Percentiles rank a stretch among this genome's conserved stretches.
Conservation (phyloP, 73 alveolate species). For the Paramecium sonneborni region DNA sequence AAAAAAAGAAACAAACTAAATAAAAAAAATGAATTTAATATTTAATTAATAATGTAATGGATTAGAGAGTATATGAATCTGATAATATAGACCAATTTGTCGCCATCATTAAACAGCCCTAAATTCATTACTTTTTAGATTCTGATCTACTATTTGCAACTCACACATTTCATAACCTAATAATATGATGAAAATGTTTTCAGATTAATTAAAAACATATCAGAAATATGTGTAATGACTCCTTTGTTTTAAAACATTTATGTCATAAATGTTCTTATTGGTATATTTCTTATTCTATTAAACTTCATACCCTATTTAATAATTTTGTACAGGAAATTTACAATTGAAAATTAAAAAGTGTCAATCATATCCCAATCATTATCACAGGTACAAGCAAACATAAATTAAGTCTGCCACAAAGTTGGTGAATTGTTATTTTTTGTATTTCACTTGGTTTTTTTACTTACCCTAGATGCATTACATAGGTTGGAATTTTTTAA, state of each 20-base stretch:
- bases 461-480: slow-evolving; percentile 14
- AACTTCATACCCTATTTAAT: background rate
- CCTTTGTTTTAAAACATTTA: background rate
- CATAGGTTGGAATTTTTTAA: background rate
- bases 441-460: slow-evolving; percentile 3
- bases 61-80: background rate
- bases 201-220: background rate
- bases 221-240: background rate
- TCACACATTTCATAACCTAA: background rate
- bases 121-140: background rate
- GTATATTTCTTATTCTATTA: background rate
- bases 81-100: background rate
- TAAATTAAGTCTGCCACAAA: background rate
- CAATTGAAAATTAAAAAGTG: background rate
- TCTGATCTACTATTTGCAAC: background rate
- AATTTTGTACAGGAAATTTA: background rate
- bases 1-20: background rate
- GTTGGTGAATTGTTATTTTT: background rate
- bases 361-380: slow-evolving; percentile 2
- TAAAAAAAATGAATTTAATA: background rate
- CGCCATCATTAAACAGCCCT: background rate
- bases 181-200: background rate
- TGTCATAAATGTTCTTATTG: background rate
- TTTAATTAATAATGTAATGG: background rate
- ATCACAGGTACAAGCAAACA: background rate